Evolutionary conservation across 768 basidiomycete genomes (phyloP), one percentile per base, ranked within the genome.

Genomic region (Kwoniella shandongensis): DNA sequence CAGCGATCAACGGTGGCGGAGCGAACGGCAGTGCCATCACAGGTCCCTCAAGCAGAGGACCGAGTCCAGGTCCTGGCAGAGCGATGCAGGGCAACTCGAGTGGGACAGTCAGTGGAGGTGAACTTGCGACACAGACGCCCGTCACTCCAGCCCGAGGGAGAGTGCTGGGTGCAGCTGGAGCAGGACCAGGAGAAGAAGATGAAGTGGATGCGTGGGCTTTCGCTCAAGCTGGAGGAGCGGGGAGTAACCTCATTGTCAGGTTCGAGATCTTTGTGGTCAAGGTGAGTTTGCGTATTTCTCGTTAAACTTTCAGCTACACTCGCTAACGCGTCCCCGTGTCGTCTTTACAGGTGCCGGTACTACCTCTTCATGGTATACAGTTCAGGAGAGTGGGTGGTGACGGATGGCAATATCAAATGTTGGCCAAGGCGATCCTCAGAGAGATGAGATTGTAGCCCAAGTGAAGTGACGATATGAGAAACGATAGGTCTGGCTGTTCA

Each of bases 231-330:
- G 74, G 71, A 2, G 69, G 63, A 72, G 85, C 85, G 25, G 84
- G 85, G 55, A 89, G 85, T 75, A 84, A 84, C 40, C 74, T 98
- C 61, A 86, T 89, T 62, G 94, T 99, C 11, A 83, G 91, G 61
- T 99, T 98, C 76, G 94, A 99, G 78, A 89, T 98, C 58, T 93
- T 88, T 74, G 87, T 99, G 64, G 90, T 99, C 75, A 97, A 97
- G 84, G 59, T 60, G 46, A 54, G 59, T 60, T 20, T n/a, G n/a
- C n/a, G n/a, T n/a, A n/a, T n/a, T n/a, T n/a, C n/a, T n/a, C 42
- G n/a, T 38, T 38, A n/a, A n/a, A 38, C n/a, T n/a, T n/a, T n/a
- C n/a, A n/a, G n/a, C n/a, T n/a, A n/a, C n/a, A n/a, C n/a, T n/a
- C n/a, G n/a, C n/a, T n/a, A n/a, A n/a, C n/a, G n/a, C n/a, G n/a